Conservation (phyloP, 1,284 basidiomycete genomes). For the Takashimella tepidaria region DNA sequence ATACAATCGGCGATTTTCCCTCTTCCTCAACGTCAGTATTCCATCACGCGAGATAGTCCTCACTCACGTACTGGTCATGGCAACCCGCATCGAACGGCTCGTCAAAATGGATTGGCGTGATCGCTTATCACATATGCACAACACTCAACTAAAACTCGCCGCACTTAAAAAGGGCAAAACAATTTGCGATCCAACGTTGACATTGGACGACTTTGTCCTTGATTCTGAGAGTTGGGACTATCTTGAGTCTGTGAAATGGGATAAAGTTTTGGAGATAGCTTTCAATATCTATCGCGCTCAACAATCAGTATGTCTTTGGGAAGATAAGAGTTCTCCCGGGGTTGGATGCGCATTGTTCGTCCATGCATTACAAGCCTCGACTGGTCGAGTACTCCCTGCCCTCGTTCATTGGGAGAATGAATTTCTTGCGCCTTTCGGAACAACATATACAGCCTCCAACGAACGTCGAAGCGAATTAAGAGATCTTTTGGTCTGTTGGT, state of each 20-base stretch:
- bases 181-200: neutral
- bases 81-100: slow-evolving; percentile 12
- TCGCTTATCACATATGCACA: slow-evolving; percentile 3
- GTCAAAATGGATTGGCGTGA: slow-evolving; percentile 9
- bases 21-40: slow-evolving; percentile 4
- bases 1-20: slow-evolving; percentile 6
- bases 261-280: slow-evolving; percentile 16
- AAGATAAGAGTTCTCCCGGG: slow-evolving; percentile 4
- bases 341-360: slow-evolving; percentile 17
- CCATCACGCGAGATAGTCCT: slow-evolving; percentile 15
- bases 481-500: slow-evolving; percentile 19
- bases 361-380: slow-evolving; percentile 15
- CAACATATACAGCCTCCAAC: slow-evolving; percentile 1
- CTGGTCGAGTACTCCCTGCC: slow-evolving; percentile 7
- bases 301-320: slow-evolving; percentile 27
- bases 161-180: neutral
- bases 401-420: slow-evolving; percentile 6
- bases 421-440: slow-evolving; percentile 3
- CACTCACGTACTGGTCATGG: slow-evolving; percentile 10
- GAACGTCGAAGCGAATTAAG: slow-evolving; percentile 12
- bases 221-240: slow-evolving; percentile 7
- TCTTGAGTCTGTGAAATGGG: slow-evolving; percentile 18
- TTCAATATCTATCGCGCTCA: slow-evolving; percentile 30
- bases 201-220: slow-evolving; percentile 10
- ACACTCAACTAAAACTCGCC: slow-evolving; percentile 3